Evolutionary conservation across 2,329 filamentous ascomycete genomes (phyloP).

Genomic region (Fusarium burgessii): DNA sequence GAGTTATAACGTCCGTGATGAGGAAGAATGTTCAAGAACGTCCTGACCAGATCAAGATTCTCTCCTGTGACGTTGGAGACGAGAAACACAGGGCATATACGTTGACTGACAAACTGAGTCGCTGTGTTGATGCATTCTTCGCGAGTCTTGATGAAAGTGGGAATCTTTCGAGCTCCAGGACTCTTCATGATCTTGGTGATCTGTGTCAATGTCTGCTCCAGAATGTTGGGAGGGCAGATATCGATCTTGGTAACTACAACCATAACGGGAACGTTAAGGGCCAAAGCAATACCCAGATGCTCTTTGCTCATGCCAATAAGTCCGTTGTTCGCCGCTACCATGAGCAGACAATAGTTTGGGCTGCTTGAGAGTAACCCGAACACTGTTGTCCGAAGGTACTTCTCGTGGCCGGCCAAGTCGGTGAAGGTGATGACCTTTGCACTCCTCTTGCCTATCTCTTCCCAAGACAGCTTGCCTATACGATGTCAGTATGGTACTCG

Average conservation of each 20-base stretch:
- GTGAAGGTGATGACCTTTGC: conserved; percentile 98
- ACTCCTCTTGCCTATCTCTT: conserved; percentile 94
- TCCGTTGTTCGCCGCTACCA: conserved; percentile 98
- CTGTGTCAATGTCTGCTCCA: conserved; percentile 92
- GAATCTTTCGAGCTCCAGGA: conserved; percentile 93
- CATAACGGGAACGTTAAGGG: conserved; percentile 97
- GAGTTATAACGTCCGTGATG: conserved; percentile 94
- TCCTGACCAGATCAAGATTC: conserved; percentile 88
- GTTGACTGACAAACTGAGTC: conserved; percentile 92
- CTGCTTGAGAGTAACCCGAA: conserved; percentile 95
- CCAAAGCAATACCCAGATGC: conserved; percentile 93
- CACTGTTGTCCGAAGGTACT: conserved; percentile 94
- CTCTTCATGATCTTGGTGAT: conserved; percentile 94
- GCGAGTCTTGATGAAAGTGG: conserved; percentile 91
- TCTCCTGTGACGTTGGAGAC: conserved; percentile 98
- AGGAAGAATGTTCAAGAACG: conserved; percentile 94
- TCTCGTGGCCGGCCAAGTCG: conserved; percentile 94
- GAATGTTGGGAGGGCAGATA: conserved; percentile 94
- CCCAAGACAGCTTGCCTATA: conserved; percentile 83
- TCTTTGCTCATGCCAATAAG: conserved; percentile 98
- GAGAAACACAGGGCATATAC: conserved; percentile 97
- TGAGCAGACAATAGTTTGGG: conserved; percentile 96
- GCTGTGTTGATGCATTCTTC: conserved; percentile 96
- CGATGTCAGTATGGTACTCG: conserved; percentile 23
- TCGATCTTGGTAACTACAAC: conserved; percentile 98